Conservation (phyloP, 208 protist species). For the Leishmania lainsoni region DNA sequence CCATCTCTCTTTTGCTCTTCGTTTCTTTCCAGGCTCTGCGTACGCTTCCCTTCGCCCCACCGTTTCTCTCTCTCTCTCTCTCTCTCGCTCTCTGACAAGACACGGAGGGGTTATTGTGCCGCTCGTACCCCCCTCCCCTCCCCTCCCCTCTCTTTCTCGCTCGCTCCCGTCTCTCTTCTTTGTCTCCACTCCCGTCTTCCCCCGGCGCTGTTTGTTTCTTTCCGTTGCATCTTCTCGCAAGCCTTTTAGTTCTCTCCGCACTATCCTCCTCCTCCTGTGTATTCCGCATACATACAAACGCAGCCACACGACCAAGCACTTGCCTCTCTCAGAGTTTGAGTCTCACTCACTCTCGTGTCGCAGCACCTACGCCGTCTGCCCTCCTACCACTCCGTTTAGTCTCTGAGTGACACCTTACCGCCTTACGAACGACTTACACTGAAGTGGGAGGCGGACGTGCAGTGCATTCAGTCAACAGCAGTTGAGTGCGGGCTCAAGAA, state of each 20-base stretch:
- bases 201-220: not conserved
- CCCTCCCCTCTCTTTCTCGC: not conserved
- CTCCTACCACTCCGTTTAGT: not conserved
- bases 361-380: not conserved
- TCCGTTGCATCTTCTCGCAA: not conserved
- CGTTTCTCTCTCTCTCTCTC: not conserved
- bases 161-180: not conserved
- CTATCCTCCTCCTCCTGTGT: not conserved
- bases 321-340: not conserved
- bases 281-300: not conserved
- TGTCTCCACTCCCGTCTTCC: not conserved
- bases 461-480: not conserved
- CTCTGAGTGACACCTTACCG: not conserved
- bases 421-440: not conserved
- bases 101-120: not conserved
- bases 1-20: not conserved
- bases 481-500: not conserved
- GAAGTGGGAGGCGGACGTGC: not conserved
- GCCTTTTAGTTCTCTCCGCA: not conserved
- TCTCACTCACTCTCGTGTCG: not conserved
- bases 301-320: not conserved
- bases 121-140: not conserved
- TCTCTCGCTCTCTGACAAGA: not conserved
- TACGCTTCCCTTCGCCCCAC: not conserved
- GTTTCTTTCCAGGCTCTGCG: not conserved